phyloP scores from a whole-genome alignment of 331 rosid species.

The Rhamnella rubrinervis region DNA sequence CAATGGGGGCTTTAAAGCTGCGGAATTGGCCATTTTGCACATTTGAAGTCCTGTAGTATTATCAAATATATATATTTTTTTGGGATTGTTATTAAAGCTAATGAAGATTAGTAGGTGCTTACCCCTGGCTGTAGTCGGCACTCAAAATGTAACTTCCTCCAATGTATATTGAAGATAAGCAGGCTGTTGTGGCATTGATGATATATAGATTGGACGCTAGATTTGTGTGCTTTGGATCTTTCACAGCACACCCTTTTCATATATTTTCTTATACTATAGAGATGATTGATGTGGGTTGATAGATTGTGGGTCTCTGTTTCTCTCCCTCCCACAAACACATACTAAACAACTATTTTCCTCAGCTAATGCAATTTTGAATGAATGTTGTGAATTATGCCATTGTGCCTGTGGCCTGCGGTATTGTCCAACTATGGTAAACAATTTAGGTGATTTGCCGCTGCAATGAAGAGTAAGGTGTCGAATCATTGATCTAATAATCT shows the following conservation, averaged over 20 bases:
- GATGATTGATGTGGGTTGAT: not conserved
- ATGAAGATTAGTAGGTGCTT: conserved; percentile 38
- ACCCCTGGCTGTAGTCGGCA: conserved; percentile 22
- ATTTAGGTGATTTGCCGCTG: no score
- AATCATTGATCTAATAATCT: no score
- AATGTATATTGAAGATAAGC: conserved; percentile 44
- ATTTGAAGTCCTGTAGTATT: conserved; percentile 25
- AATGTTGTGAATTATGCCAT: no score
- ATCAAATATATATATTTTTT: conserved; percentile 9
- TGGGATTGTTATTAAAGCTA: conserved; percentile 35
- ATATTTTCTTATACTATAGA: not conserved
- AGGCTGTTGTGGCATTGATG: conserved; percentile 39
- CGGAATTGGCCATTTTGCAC: conserved; percentile 27
- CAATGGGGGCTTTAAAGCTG: conserved; percentile 19
- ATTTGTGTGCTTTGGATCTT: conserved; percentile 23
- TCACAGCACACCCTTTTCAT: not conserved
- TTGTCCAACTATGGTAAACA: no score
- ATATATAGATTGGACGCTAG: conserved; percentile 11
- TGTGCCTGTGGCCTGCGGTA: no score
- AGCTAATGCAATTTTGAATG: no score
- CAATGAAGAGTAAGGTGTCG: no score
- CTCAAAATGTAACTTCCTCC: conserved; percentile 38
- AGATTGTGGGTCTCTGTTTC: no score
- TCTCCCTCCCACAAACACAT: not conserved
- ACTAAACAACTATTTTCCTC: not conserved